Percentiles rank a stretch among this genome's conserved stretches.
Conservation (phyloP, 2,329 filamentous ascomycete genomes). For the Thermothelomyces thermophilus region DNA sequence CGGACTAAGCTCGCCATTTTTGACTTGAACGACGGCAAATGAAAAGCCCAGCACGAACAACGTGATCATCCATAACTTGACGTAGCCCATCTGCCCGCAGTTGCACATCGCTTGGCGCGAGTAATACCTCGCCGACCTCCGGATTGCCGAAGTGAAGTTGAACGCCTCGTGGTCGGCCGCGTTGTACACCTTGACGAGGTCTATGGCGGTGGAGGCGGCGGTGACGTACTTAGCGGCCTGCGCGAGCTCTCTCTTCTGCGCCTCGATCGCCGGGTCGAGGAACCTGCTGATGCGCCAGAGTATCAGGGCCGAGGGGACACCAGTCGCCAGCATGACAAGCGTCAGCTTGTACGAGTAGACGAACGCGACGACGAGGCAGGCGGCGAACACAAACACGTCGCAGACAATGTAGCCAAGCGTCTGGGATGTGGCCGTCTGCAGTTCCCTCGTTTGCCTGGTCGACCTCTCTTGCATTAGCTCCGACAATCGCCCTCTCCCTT, state of each 20-base stretch:
- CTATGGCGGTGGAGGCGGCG: slow-evolving; percentile 66
- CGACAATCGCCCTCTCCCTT: not conserved
- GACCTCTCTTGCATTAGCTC: not conserved
- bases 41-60: slow-evolving; percentile 90
- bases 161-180: slow-evolving; percentile 62
- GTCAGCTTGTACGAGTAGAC: slow-evolving; percentile 80
- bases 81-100: slow-evolving; percentile 64
- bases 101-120: slow-evolving; percentile 61
- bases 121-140: slow-evolving; percentile 56
- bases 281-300: slow-evolving; percentile 54
- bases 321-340: slow-evolving; percentile 65
- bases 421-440: slow-evolving; percentile 74
- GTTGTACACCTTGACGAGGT: slow-evolving; percentile 82
- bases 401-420: slow-evolving; percentile 65
- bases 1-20: slow-evolving; percentile 48
- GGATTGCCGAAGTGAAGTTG: slow-evolving; percentile 55
- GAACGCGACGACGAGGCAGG: slow-evolving; percentile 65
- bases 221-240: slow-evolving; percentile 65
- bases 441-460: slow-evolving; percentile 67
- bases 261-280: slow-evolving; percentile 59
- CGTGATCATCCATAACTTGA: slow-evolving; percentile 65
- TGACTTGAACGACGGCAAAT: slow-evolving; percentile 69
- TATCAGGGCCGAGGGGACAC: slow-evolving; percentile 59
- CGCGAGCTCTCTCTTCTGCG: slow-evolving; percentile 61
- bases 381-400: slow-evolving; percentile 56